Base-by-base conservation (phyloP, 441 rosid species). In the Adansonia gregorii region DNA sequence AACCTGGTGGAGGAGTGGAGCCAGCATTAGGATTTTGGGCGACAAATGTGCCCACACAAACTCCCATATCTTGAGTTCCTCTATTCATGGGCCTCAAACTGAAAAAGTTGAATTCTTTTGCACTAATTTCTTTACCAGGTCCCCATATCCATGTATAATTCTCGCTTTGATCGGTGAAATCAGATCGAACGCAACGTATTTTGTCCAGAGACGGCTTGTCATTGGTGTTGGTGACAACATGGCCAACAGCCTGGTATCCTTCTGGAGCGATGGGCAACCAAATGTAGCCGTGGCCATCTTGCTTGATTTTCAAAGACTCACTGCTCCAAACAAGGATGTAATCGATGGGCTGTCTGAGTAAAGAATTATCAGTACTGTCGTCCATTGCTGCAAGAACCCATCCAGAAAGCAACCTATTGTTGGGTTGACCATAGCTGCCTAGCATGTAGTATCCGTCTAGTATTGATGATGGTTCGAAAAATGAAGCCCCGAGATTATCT, bases 261-360 rank as follows among this genome's bases (percentile, higher is more conserved):
- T 89, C 88, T 0, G 96, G 93, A 0, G 97, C 81, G 0, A 65
- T 61, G 0, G 99, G 98, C 8, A 84, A 82, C 98, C 97, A 95
- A 49, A 93, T 11, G 35, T 87, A 95, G 2, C 87, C 93, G 10
- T 71, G 11, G 1, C 89, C 92, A 8, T 91, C 90, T 84, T 92
- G 94, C 69, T 87, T 87, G 64, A 94, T 86, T 20, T 84, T 86
- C 71, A 79, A n/a, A 0, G 93, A 80, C 39, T 92, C 87, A 3
- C 95, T 91, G 87, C 81, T 92, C 89, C 91, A 93, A 45, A 92
- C 81, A 22, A 95, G 98, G n/a, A 81, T 82, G 85, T 92, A 95
- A 78, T 92, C 98, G 14, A 84, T 1, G 3, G 98, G 98, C 1
- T 79, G 78, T 72, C 81, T 80, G 51, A 93, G 59, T 24, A 76